These are phyloP conservation scores for Cryptosporidium felis DNA, from an alignment of 169 alveolate species.

Conservation along the genomic window DNA sequence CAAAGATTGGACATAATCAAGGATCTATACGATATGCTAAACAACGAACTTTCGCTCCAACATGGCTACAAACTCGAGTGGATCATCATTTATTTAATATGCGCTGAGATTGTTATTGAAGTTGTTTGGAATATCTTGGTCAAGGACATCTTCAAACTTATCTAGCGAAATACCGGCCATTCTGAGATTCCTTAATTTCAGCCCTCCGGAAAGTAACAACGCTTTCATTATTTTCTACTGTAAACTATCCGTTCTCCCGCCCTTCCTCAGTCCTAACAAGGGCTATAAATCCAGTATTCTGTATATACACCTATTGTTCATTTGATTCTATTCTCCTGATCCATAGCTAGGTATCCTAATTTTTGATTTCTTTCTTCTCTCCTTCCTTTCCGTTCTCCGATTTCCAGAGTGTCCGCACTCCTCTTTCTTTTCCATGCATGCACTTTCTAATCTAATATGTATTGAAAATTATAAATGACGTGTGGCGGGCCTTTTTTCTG, in stretches of 20 bases:
- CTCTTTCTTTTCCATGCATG: not conserved
- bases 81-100: constrained; percentile 83
- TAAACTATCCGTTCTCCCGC: no score
- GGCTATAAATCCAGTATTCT: no score
- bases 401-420: not conserved
- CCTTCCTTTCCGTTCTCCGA: not conserved
- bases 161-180: constrained; percentile 23
- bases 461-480: no score
- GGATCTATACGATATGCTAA: constrained; percentile 86
- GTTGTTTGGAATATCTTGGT: constrained; percentile 85
- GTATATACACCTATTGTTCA: no score
- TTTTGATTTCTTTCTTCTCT: not conserved
- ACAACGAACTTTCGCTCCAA: constrained; percentile 82
- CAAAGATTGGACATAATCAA: constrained; percentile 84
- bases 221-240: no score
- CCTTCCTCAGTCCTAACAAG: no score
- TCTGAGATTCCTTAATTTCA: no score
- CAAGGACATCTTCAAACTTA: constrained; percentile 82
- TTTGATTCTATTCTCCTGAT: no score
- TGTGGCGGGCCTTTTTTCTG: not conserved
- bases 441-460: not conserved
- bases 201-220: no score
- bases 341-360: not conserved
- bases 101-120: constrained; percentile 82
- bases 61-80: constrained; percentile 86